phyloP scores from a whole-genome alignment of 371 early-diverging fungal genomes.

The Dinochytrium kinnereticum region DNA sequence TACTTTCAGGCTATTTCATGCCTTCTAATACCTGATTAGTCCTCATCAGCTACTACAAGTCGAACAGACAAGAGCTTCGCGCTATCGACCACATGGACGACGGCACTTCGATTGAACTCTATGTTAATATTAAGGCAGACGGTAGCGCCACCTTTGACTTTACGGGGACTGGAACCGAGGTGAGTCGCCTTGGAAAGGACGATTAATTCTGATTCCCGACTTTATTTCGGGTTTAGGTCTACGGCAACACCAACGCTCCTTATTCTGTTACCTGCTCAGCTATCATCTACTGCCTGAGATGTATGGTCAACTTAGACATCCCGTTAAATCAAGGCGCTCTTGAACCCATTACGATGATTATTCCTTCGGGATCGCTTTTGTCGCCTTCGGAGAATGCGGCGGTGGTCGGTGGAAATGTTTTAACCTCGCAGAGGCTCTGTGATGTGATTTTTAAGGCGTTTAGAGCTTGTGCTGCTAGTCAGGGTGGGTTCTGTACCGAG shows the following conservation, averaged over 20 bases:
- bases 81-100: constrained; percentile 93
- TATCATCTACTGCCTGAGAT: constrained; percentile 92
- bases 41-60: neutral
- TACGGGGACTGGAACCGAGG: constrained; percentile 85
- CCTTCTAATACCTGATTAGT: constrained; percentile 1
- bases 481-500: constrained; percentile 64
- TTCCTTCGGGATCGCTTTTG: constrained; percentile 79
- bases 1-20: neutral
- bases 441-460: constrained; percentile 93
- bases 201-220: constrained; percentile 68
- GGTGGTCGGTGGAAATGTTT: constrained; percentile 96
- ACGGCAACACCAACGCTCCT: constrained; percentile 60
- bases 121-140: constrained; percentile 67
- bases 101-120: constrained; percentile 82
- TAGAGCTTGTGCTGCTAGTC: constrained; percentile 88
- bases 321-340: constrained; percentile 96
- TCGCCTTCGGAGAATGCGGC: constrained; percentile 83
- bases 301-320: constrained; percentile 85
- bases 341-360: constrained; percentile 76
- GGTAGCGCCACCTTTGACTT: constrained; percentile 92
- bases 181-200: constrained; percentile 30
- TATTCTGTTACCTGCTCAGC: constrained; percentile 79
- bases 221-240: no score
- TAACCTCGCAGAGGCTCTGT: constrained; percentile 91
- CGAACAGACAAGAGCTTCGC: constrained; percentile 41